Conservation (phyloP, 768 basidiomycete species). For the Baorangia bicolor region DNA sequence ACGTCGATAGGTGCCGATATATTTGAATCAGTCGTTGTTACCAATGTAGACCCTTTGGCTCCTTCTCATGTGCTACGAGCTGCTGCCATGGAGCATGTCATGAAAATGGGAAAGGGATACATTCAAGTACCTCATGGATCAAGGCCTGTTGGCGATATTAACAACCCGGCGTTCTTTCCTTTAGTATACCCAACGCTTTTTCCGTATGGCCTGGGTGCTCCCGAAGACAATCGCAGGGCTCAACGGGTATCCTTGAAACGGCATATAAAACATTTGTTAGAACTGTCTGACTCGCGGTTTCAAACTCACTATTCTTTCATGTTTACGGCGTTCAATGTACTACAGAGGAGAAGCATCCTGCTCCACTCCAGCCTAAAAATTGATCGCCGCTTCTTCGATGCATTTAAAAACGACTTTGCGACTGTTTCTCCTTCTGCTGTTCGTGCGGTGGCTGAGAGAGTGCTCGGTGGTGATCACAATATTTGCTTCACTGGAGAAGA, state of each 20-base stretch:
- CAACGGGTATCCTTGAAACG: neutral
- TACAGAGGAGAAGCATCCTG: neutral
- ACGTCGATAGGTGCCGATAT: too few species aligned
- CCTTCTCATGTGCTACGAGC: neutral
- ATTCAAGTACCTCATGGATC: neutral
- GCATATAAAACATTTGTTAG: neutral
- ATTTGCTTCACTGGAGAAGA: neutral
- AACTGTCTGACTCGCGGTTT: neutral
- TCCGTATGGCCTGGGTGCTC: neutral
- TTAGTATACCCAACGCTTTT: neutral
- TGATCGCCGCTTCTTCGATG: neutral
- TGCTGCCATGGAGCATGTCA: neutral
- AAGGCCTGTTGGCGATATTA: neutral
- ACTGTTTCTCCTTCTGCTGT: neutral
- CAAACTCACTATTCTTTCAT: neutral
- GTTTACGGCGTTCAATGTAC: neutral
- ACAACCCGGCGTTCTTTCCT: neutral
- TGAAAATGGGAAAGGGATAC: neutral
- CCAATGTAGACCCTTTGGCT: neutral
- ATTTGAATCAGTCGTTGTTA: neutral
- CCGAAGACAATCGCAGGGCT: neutral
- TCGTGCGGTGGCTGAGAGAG: neutral
- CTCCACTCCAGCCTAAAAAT: neutral
- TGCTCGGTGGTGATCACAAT: neutral
- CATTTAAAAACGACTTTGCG: neutral